Base-by-base conservation (phyloP, 129 eudicot species). In the Lactuca sativa region DNA sequence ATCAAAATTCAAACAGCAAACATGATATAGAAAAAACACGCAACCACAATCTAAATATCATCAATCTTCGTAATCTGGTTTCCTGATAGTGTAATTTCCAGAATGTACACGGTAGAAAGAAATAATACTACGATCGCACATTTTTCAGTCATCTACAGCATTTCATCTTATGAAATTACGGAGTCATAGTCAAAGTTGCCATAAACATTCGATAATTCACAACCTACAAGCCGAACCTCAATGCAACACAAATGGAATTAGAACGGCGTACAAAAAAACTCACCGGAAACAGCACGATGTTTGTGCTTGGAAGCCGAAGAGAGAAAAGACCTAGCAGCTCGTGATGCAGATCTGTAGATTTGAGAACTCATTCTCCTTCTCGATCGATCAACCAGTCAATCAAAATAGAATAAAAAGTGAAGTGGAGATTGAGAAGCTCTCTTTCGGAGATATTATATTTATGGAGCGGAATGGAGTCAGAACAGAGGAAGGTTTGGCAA, bases 311-410 rank as follows among this genome's bases (percentile, higher is more conserved):
- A 85, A 71, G 96, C 82, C 48, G 92, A 95, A 25, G 41, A 77
- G 66, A 95, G 82, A 16, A 95, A 55, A 38, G 95, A 81, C 62
- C 86, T 83, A 15, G 95, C 86, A 52, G 82, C 86, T 66, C 86
- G 84, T 48, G 96, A 70, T 12, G 90, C 90, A 15, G 93, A 83
- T 85, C 87, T 83, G 87, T 71, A 81, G 55, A 90, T 74, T 67
- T 85, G 89, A 11, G 93, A 83, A 59, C 85, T 90, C 99, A 95
- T 95, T 58, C 2, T 71, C 54, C 47, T 36, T 33, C 56, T 62
- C 36, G 36, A 53, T 55, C 10, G 43, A 74, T 55, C 9, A 17
- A 82, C 15, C 31, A 49, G 36, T 49, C 31, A 49, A 43, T 58
- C 33, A 15, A 15, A 67, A 25, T 53, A 11, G 38, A 33, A 67